These are phyloP conservation scores for Rhinocladiella similis DNA, from an alignment of 2,329 filamentous ascomycete species.

Conservation along the genomic window DNA sequence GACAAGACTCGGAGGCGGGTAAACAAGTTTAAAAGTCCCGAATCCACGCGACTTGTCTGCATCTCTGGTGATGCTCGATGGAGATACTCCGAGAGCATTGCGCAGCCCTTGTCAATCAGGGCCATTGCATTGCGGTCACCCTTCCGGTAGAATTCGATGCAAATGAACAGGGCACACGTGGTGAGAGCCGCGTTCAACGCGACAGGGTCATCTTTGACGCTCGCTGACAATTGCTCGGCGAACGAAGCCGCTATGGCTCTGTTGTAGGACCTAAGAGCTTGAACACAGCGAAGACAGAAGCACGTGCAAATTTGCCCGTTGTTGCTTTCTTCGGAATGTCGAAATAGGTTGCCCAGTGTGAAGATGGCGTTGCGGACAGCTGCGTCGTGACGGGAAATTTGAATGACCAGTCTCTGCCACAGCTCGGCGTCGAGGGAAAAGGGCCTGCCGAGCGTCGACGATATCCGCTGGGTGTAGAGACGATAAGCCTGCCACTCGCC, in stretches of 20 bases:
- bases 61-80: background rate
- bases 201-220: background rate
- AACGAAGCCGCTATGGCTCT: slow-evolving; percentile 8
- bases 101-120: slow-evolving; percentile 5
- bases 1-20: slow-evolving; percentile 5
- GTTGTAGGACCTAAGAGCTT: slow-evolving; percentile 13
- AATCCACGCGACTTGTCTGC: background rate
- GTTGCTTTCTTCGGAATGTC: background rate
- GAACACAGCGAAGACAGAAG: slow-evolving; percentile 1
- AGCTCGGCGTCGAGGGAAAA: slow-evolving; percentile 38
- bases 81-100: slow-evolving; percentile 2
- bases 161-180: slow-evolving; percentile 8
- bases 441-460: slow-evolving; percentile 33
- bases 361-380: slow-evolving; percentile 41
- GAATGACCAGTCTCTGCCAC: slow-evolving; percentile 36
- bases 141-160: slow-evolving; percentile 6
- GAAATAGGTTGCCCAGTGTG: slow-evolving; percentile 35
- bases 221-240: no score
- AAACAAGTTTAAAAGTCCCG: slow-evolving; percentile 2
- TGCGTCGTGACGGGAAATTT: slow-evolving; percentile 36
- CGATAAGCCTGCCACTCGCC: slow-evolving; percentile 38
- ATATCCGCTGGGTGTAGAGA: slow-evolving; percentile 37
- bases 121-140: slow-evolving; percentile 7
- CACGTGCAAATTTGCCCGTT: slow-evolving; percentile 1
- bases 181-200: slow-evolving; percentile 1